Base-by-base conservation (phyloP, 2,329 filamentous ascomycete species). In the Nigrospora osmanthi region DNA sequence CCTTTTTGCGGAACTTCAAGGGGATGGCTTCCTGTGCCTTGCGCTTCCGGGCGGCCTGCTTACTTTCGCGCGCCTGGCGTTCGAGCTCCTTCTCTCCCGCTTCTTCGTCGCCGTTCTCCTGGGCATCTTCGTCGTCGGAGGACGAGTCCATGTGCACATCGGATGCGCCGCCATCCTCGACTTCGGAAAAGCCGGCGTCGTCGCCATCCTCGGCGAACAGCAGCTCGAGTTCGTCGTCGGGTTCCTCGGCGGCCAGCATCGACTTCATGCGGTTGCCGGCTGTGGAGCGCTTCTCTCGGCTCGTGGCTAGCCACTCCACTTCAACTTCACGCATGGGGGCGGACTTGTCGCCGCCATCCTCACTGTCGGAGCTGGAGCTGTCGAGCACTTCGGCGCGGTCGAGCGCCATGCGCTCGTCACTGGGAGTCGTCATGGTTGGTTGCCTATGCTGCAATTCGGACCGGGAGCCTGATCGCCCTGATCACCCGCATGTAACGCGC, bases 71-170 rank as follows among this genome's bases (percentile, higher is more conserved):
- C 47, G 85, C 88, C 54, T 85, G 79, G 51, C 80, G 83, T 65
- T 93, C 82, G 44, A 98, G 64, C 65, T 95, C 89, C 56, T 83
- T 85, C 67, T 98, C 93, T 32, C 93, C 93, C 46, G 88, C 87
- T 5, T 93, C 64, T 36, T 95, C 88, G 52, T 93, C 76, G 28
- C 60, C 64, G 47, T 84, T 73, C 42, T 81, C 72, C 64, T 79
- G 81, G 47, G 89, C 84, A 48, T 94, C 88, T 40, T 93, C 88
- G 39, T 89, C 85, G 51, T 88, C 86, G 0, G 82, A 87, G 0
- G 88, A 94, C 13, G 86, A 90, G 57, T 94, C 89, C 71, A 96
- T 84, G 39, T 87, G 83, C 53, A 87, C 82, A 59, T 96, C 91
- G 2, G 85, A 87, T 3, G 70, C 79, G 44, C 78, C 77, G 11